phyloP scores from a whole-genome alignment of 192 early-diverging fungal species.

The Linnemannia schmuckeri region DNA sequence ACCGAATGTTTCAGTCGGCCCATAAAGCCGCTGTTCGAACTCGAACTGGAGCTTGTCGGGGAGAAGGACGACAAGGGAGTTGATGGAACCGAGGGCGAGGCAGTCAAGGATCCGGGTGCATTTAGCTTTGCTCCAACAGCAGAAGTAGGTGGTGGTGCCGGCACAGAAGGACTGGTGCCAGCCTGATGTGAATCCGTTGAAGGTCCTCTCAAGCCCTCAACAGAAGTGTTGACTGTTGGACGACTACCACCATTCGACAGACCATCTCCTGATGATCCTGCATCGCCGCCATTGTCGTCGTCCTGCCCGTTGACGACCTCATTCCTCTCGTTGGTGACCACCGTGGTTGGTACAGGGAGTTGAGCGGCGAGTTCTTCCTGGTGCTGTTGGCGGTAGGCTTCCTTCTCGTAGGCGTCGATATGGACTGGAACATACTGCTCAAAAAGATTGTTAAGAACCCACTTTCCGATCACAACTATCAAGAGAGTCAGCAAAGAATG shows the following conservation, averaged over 20 bases:
- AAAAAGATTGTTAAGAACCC: slow-evolving; percentile 86
- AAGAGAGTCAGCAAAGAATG: background rate
- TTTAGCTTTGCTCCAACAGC: background rate
- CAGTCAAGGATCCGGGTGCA: slow-evolving; percentile 43
- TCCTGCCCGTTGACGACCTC: slow-evolving; percentile 28
- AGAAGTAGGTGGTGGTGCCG: slow-evolving; percentile 26
- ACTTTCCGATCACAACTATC: slow-evolving; percentile 85
- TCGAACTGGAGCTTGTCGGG: slow-evolving; percentile 43
- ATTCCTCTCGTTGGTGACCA: slow-evolving; percentile 37
- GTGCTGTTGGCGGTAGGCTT: slow-evolving; percentile 47
- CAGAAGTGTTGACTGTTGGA: slow-evolving; percentile 43
- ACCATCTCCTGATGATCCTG: background rate
- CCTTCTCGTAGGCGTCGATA: slow-evolving; percentile 64
- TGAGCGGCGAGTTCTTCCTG: slow-evolving; percentile 28
- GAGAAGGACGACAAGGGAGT: slow-evolving; percentile 17
- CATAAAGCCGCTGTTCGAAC: slow-evolving; percentile 61
- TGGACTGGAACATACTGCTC: slow-evolving; percentile 65
- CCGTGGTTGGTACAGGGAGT: slow-evolving; percentile 27
- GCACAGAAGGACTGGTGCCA: background rate
- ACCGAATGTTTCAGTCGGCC: slow-evolving; percentile 64
- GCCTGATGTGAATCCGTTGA: background rate
- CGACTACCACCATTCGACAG: slow-evolving; percentile 5
- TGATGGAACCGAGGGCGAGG: slow-evolving; percentile 40
- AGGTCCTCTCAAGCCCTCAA: slow-evolving; percentile 20
- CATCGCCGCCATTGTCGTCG: background rate